These are phyloP conservation scores for Lagerstroemia speciosa DNA, from an alignment of 345 rosid genomes.

Conservation along the genomic window DNA sequence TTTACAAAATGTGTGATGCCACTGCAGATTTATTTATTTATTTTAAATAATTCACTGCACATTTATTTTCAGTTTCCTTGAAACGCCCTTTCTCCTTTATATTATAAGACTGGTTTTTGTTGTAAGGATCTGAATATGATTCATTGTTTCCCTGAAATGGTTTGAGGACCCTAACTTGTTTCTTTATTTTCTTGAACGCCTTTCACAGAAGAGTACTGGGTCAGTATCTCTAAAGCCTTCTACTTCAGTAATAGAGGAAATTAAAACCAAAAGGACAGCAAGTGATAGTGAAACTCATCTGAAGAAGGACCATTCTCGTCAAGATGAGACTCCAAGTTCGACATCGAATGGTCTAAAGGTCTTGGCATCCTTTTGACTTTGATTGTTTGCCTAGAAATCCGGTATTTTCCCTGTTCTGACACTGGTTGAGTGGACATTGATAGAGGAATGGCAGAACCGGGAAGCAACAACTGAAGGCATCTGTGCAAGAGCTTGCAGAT, in stretches of 20 bases:
- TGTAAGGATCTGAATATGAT: neutral
- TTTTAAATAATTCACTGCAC: too few relatives aligned
- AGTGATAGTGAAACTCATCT: constrained; percentile 23
- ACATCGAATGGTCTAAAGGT: neutral
- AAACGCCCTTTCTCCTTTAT: neutral
- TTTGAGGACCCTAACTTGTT: neutral
- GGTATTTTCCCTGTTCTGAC: neutral
- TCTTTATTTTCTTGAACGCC: neutral
- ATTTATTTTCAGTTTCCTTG: neutral
- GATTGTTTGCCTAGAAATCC: neutral
- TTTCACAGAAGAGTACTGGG: constrained; percentile 28
- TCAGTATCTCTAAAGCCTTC: constrained; percentile 26
- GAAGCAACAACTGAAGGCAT: constrained; percentile 41
- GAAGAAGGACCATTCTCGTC: constrained; percentile 17
- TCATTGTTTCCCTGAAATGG: neutral
- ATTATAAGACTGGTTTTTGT: neutral
- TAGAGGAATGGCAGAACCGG: constrained; percentile 32
- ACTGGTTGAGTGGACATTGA: neutral
- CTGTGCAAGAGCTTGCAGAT: constrained; percentile 78
- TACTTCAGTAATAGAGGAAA: constrained; percentile 25
- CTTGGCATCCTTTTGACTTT: neutral
- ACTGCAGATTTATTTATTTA: neutral
- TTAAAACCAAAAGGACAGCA: constrained; percentile 23
- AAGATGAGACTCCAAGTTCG: constrained; percentile 1
- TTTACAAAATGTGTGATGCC: neutral